phyloP scores from a whole-genome alignment of 164 flowering plant species.

The Tetrastigma voinierianum region DNA sequence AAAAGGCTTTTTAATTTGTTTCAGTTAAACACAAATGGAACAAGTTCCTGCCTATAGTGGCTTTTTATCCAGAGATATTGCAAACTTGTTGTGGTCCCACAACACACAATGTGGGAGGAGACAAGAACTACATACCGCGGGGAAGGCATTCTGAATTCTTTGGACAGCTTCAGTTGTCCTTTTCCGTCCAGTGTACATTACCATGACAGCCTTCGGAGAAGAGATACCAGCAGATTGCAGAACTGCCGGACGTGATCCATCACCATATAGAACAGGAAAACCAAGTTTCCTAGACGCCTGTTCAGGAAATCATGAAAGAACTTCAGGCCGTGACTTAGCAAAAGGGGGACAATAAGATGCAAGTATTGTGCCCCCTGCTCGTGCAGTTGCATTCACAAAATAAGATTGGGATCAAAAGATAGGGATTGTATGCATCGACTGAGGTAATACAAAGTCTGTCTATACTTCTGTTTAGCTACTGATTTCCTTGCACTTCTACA shows the following conservation, averaged over 20 bases:
- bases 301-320: conserved; percentile 3
- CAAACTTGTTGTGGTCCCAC: background rate
- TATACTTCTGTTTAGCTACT: too few relatives aligned
- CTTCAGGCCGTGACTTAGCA: background rate
- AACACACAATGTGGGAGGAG: conserved; percentile 5
- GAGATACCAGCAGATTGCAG: conserved; percentile 93
- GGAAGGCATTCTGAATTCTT: conserved; percentile 84
- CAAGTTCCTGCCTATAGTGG: too few relatives aligned
- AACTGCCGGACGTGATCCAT: conserved; percentile 92
- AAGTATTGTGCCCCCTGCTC: too few relatives aligned
- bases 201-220: conserved; percentile 95
- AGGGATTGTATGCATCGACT: too few relatives aligned
- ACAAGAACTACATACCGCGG: conserved; percentile 52
- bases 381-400: too few relatives aligned
- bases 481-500: background rate
- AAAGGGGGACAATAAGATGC: background rate
- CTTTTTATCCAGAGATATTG: too few relatives aligned
- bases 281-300: conserved; percentile 83
- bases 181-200: conserved; percentile 72
- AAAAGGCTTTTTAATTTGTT: too few relatives aligned
- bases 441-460: too few relatives aligned
- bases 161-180: conserved; percentile 79
- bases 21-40: too few relatives aligned
- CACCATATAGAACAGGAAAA: conserved; percentile 89
- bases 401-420: too few relatives aligned